Evolutionary conservation across 352 stramenopile species (phyloP).

Genomic region (Sclerospora graminicola): DNA sequence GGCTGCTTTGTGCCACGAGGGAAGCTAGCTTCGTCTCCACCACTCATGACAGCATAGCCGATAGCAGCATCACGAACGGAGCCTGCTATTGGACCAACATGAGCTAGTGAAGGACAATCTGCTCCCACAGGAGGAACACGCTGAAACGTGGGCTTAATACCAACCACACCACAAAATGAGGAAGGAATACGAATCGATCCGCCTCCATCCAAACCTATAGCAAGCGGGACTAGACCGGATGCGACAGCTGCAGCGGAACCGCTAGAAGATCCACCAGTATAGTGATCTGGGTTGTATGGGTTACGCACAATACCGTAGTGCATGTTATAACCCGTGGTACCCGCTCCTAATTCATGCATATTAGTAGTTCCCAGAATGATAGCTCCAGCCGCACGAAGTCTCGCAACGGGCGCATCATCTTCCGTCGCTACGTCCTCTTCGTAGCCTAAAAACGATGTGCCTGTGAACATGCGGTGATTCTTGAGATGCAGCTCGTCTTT

Average conservation of each 20-base stretch:
- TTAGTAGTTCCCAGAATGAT: constrained; percentile 86
- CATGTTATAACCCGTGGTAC: constrained; percentile 75
- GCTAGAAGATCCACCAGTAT: constrained; percentile 86
- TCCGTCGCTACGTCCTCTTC: constrained; percentile 23
- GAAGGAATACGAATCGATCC: constrained; percentile 88
- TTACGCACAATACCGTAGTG: constrained; percentile 67
- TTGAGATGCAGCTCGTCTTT: constrained; percentile 83
- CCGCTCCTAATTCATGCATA: constrained; percentile 81
- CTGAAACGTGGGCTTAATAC: constrained; percentile 82
- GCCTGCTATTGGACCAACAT: constrained; percentile 74
- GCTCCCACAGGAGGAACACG: constrained; percentile 49
- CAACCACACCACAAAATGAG: constrained; percentile 79
- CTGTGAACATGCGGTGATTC: constrained; percentile 53
- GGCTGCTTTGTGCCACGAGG: constrained; percentile 41
- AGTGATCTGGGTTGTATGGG: constrained; percentile 75
- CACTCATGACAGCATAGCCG: constrained; percentile 78
- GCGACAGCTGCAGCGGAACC: constrained; percentile 83
- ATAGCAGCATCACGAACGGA: constrained; percentile 73
- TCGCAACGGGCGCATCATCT: constrained; percentile 46
- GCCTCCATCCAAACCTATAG: constrained; percentile 80
- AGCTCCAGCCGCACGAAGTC: constrained; percentile 59
- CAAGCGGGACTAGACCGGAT: constrained; percentile 80
- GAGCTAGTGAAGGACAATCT: constrained; percentile 50
- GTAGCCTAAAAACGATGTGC: constrained; percentile 69
- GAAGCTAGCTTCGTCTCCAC: constrained; percentile 29